Evolutionary conservation across 768 basidiomycete genomes (phyloP).

Genomic region (Boletus rex-veris): DNA sequence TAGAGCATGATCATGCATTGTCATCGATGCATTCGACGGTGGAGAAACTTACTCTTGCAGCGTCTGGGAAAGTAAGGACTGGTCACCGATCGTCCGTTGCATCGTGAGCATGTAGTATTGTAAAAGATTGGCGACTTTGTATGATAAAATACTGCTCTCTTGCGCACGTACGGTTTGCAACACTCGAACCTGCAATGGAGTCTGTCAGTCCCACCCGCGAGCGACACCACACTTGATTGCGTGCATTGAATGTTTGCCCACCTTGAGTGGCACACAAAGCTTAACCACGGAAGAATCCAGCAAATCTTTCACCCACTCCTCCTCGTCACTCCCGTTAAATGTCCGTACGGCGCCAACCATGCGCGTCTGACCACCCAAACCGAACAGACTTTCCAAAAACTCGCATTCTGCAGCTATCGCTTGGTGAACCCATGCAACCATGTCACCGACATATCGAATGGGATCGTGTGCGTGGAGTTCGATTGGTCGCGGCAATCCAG

Average conservation of each 20-base stretch:
- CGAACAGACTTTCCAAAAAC: conserved; percentile 86
- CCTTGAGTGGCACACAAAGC: conserved; percentile 86
- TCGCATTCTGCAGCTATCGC: conserved; percentile 93
- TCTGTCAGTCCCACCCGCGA: not conserved
- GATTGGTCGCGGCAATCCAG: conserved; percentile 85
- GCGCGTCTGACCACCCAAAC: conserved; percentile 44
- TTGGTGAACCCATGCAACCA: conserved; percentile 98
- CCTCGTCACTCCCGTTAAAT: conserved; percentile 57
- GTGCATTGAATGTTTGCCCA: conserved; percentile 25
- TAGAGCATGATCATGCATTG: conserved; percentile 27
- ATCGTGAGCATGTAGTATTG: conserved; percentile 95
- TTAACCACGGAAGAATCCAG: conserved; percentile 82
- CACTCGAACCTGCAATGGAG: conserved; percentile 63
- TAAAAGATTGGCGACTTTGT: conserved; percentile 91
- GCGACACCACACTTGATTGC: not conserved
- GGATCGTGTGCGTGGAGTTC: conserved; percentile 98
- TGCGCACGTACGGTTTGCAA: conserved; percentile 91
- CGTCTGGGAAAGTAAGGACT: conserved; percentile 71
- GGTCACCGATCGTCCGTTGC: conserved; percentile 85
- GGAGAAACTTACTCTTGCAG: conserved; percentile 65
- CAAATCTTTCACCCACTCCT: conserved; percentile 74
- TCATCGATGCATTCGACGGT: not conserved
- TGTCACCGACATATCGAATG: conserved; percentile 93
- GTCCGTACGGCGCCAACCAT: conserved; percentile 75
- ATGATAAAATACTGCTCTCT: conserved; percentile 88